Evolutionary conservation across 352 stramenopile species (phyloP), one percentile per base, ranked within the genome.

Genomic region (Pythium angustatum): DNA sequence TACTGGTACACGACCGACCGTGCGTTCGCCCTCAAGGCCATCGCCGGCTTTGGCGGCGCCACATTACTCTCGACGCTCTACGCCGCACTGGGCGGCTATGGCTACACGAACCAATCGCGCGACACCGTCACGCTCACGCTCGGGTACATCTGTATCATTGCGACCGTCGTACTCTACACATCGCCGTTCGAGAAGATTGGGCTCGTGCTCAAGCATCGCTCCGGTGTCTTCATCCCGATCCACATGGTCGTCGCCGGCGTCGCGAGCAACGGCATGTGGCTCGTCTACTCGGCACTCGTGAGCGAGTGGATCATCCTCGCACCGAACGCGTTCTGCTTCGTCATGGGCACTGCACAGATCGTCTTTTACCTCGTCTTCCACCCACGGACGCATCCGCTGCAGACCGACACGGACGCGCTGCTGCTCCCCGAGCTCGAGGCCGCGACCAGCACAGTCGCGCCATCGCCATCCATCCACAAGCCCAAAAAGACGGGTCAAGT

Each of bases 141-240:
- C 49, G 59, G 59, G 17, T 66, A 66, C 59, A 19, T 58, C 7
- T 66, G 49, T 14, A 50, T 66, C 36, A 34, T 66, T 22, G 48
- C 59, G 49, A 66, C 59, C 14, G 59, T 66, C 36, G 49, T 66
- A 50, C 59, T 66, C n/a, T 66, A 66, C 40, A 60, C 59, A 28
- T 66, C 59, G 59, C 59, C 59, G 5, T 66, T 66, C 40, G 59
- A 66, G 59, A 66, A 66, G 52, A 58, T 66, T n/a, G 59, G 59
- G 26, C 59, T 53, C 21, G 59, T 66, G 38, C 59, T 66, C 40
- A 66, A 66, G 59, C 49, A 66, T 50, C 49, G 48, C 48, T 66
- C 59, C 11, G 59, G 33, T 8, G 59, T 60, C 12, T 66, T 66
- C 59, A 60, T 66, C 8, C 59, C 59, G 11, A 66, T 66, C 40